Evolutionary conservation across 2,329 filamentous ascomycete species (phyloP).

Genomic region (Cadophora sp.): DNA sequence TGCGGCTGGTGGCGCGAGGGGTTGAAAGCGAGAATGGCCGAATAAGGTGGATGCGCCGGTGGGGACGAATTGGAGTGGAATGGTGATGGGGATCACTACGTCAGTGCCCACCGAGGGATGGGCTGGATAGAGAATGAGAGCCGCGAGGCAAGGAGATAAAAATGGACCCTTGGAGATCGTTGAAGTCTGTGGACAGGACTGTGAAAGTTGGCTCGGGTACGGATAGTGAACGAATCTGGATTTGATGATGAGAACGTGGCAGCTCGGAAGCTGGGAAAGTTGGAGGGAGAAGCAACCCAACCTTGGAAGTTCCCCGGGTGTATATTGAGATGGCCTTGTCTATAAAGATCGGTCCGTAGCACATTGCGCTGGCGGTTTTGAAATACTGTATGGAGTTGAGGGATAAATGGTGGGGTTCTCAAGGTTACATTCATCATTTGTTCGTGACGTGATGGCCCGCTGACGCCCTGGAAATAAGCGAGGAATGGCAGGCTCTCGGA

Average conservation of each 20-base stretch:
- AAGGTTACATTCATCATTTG: neutral
- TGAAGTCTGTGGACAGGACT: neutral
- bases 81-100: slow-evolving; percentile 2
- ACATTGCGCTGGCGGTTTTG: neutral
- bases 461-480: neutral
- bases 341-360: neutral
- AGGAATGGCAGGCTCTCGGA: neutral
- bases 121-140: neutral
- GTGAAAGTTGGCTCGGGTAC: neutral
- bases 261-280: neutral
- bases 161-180: neutral
- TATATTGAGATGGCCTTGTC: slow-evolving; percentile 7
- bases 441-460: slow-evolving; percentile 1
- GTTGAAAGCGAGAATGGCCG: neutral
- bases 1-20: neutral
- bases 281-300: neutral
- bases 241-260: neutral
- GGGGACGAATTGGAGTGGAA: neutral
- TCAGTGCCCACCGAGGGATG: neutral
- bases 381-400: neutral
- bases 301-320: slow-evolving; percentile 10
- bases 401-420: neutral
- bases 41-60: neutral
- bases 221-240: neutral
- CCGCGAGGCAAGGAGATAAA: neutral